Evolutionary conservation across 805 yeast species (phyloP), one percentile per base, ranked within the genome.

Genomic region (Yarrowia divulgata): DNA sequence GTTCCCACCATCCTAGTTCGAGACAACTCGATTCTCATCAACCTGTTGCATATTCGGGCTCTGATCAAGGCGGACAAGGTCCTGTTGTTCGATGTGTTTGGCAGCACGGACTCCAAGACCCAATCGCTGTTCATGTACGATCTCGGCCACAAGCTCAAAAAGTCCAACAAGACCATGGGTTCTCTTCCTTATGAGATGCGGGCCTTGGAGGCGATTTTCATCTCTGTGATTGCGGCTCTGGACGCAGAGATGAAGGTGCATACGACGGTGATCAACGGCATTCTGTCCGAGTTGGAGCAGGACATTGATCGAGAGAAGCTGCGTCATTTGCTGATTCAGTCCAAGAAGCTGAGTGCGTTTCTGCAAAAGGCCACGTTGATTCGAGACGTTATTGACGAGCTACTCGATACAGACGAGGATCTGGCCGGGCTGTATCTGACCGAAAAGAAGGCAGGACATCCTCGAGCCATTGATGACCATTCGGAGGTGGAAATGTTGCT

Each of bases 1-100:
- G 93, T 93, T 3, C 99, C 99, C 0, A 87, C 92, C 19, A 89
- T 95, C 57, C 88, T 93, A 70, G 92, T 93, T 29, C 84, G 98
- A 70, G 83, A 85, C 34, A 85, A 85, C 72, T 89, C 96, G 67
- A 90, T 94, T 19, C 81, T 95, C 68, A 87, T 95, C 62, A 93
- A 93, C 76, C 79, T 95, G 75, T 80, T 95, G 46, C 95, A 93
- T 76, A 92, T 95, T 63, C 90, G 95, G 72, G 98, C 98, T 0
- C 82, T 95, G 58, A 86, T 95, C n/a, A 90, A 90, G 74, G 84
- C 86, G 50, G 91, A 94, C 74, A 81, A 84, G 71, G 96, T 95
- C 10, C 84, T 90, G 79, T 84, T 95, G 0, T 95, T 95, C 78
- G 98, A 95, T 75, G 88, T 91, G 14, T 82, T 88, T 35, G 85